Conservation (phyloP, 169 alveolate genomes). For the Plasmodium billcollinsi region DNA sequence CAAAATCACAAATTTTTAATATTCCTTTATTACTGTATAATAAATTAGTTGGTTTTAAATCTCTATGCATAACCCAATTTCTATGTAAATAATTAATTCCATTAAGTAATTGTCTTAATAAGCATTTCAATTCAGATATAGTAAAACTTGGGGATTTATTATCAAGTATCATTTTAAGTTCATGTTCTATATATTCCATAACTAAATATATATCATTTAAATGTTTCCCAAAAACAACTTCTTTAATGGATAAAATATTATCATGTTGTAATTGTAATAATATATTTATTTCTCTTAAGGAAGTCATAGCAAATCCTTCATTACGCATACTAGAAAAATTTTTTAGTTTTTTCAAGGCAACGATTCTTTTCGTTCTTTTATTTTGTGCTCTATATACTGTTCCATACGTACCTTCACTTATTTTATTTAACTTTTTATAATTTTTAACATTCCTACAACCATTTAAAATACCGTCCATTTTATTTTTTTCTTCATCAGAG, state of each 20-base stretch:
- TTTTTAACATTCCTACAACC: conserved; percentile 82
- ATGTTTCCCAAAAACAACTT: conserved; percentile 90
- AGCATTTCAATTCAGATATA: conserved; percentile 92
- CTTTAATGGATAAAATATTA: conserved; percentile 93
- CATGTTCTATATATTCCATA: conserved; percentile 98
- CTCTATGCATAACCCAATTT: conserved; percentile 94
- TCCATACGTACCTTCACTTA: conserved; percentile 97
- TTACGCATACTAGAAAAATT: conserved; percentile 89
- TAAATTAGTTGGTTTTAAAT: conserved; percentile 91
- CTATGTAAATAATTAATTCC: conserved; percentile 90
- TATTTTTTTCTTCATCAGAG: conserved; percentile 30
- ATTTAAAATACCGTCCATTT: conserved; percentile 23
- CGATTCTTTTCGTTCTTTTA: conserved; percentile 90
- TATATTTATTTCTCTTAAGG: conserved; percentile 95
- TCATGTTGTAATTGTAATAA: conserved; percentile 94
- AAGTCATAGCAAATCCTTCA: conserved; percentile 96
- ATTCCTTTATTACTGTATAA: conserved; percentile 91
- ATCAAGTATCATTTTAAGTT: conserved; percentile 93
- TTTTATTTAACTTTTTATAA: conserved; percentile 92
- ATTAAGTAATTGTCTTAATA: conserved; percentile 87
- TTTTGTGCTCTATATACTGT: conserved; percentile 95
- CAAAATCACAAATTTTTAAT: conserved; percentile 92
- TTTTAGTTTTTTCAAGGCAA: conserved; percentile 95
- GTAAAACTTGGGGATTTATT: conserved; percentile 92
- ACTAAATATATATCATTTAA: conserved; percentile 90